Evolutionary conservation across 495 filamentous ascomycete genomes (phyloP), one percentile per base, ranked within the genome.

Genomic region (Hypoxylon fuscum): DNA sequence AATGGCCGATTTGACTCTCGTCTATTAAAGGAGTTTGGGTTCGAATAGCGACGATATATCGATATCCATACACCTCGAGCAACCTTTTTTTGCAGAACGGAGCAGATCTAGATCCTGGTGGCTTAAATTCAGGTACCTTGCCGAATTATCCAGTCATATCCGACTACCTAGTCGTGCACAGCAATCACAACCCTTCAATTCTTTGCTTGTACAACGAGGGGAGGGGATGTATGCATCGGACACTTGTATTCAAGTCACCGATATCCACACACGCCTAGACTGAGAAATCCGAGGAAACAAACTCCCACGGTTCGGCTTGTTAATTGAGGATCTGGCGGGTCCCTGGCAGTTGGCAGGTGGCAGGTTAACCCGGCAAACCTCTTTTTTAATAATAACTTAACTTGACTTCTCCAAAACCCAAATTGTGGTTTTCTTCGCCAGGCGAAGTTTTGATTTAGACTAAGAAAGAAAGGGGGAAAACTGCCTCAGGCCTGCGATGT

Each of bases 401-500:
- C 35, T 45, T 38, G 42, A 34, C 34, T 51, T 34, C 37, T 50
- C 37, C 41, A 54, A 42, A n/a, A n/a, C n/a, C 40, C 3, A 25
- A 53, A 43, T 57, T 14, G 46, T 27, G 6, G 49, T 51, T 54
- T 44, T 63, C 51, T 61, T 46, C 25, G 60, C 53, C 46, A 53
- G 54, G 41, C 58, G 21, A 14, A 37, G 3, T 46, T 32, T 34
- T 40, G 55, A 27, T 43, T 48, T 42, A 35, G 41, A 58, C 35
- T 54, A 34, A 62, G 54, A 58, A 15, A 56, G n/a, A 20, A 60
- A 34, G 48, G 23, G 44, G 44, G 57, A 34, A 59, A 49, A 67
- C 17, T 45, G 60, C 63, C 54, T 38, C 55, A 63, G 59, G 66
- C 53, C 59, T 80, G 72, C 66, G 69, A 79, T 81, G 79, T 69